These are phyloP conservation scores for Carex parvula DNA, from an alignment of 176 grass and related monocot species.

Conservation along the genomic window DNA sequence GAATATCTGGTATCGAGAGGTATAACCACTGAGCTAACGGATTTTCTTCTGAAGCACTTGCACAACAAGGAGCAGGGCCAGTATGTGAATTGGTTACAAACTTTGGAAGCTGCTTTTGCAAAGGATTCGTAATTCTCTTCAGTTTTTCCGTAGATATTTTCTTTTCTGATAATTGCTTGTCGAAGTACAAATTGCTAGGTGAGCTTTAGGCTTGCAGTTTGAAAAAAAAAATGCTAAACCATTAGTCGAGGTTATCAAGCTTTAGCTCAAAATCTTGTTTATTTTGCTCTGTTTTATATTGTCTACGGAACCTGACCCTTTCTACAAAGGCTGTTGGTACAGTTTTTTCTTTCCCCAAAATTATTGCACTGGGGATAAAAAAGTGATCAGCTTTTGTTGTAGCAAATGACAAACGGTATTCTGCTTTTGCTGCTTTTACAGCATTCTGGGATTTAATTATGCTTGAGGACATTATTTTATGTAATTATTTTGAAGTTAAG, in stretches of 20 bases:
- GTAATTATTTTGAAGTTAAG: background rate
- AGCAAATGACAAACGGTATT: background rate
- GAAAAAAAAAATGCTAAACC: background rate
- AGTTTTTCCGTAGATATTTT: background rate
- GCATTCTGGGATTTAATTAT: background rate
- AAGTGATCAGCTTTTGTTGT: background rate
- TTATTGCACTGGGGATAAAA: background rate
- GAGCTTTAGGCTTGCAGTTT: background rate
- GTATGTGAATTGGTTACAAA: conserved; percentile 53
- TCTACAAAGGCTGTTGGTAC: background rate
- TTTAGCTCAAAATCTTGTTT: background rate
- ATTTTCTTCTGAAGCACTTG: conserved; percentile 43
- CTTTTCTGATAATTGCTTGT: background rate
- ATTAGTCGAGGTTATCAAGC: background rate
- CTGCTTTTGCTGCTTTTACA: background rate
- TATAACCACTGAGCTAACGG: conserved; percentile 36
- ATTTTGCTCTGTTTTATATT: background rate
- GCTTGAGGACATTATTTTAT: background rate
- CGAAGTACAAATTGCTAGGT: background rate
- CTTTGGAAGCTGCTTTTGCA: conserved; percentile 33
- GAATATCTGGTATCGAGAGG: conserved; percentile 56
- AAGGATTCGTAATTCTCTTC: conserved; percentile 28
- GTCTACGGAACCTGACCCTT: too few relatives aligned
- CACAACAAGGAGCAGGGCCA: conserved; percentile 50
- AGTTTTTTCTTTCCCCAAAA: background rate